Base-by-base conservation (phyloP, 306 rosid species). In the Quercus dentata region DNA sequence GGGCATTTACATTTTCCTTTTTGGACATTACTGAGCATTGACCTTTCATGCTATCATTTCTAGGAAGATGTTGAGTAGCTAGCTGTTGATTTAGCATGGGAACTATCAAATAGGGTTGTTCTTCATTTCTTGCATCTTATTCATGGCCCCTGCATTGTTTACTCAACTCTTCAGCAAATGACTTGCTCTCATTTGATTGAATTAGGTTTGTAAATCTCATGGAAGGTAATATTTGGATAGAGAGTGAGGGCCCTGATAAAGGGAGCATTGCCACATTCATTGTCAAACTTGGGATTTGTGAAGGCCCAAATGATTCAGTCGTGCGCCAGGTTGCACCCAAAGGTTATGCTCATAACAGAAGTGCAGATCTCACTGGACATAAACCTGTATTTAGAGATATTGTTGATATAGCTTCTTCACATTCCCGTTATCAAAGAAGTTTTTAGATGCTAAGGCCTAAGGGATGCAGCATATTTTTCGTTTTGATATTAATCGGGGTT, bases 161-260 rank as follows among this genome's bases (percentile, higher is more conserved):
- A 44, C 4, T 73, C 74, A 77, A 81, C 85, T 82, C 68, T 51
- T 67, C 44, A 80, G 8, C 5, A 30, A 31, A 65, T 65, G 46
- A 31, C 71, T 65, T 6, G 19, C 5, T 74, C 31, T 31, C 13
- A 6, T 62, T 33, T 57, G 81, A 76, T 77, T 82, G 79, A 72
- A 74, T 84, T 86, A 95, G 99, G 89, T 95, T 95, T 82, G 91
- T 90, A 71, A 93, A 89, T 84, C 94, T 92, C 74, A 95, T 95
- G 99, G 99, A 94, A 74, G 98, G 99, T 63, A 92, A 89, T 80
- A 85, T 95, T 52, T 93, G 99, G 98, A 87, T 93, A 5, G 97
- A 93, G 80, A 95, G 99, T 5, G 96, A 91, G 76, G 99, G 99
- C 44, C 79, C 63, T 21, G 92, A 88, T 46, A 96, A 85, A 84